A percentile compares a stretch with the other conserved stretches of the same genome.
Evolutionary conservation across 2,329 filamentous ascomycete species (phyloP).

Genomic region (Epichloe glyceriae): DNA sequence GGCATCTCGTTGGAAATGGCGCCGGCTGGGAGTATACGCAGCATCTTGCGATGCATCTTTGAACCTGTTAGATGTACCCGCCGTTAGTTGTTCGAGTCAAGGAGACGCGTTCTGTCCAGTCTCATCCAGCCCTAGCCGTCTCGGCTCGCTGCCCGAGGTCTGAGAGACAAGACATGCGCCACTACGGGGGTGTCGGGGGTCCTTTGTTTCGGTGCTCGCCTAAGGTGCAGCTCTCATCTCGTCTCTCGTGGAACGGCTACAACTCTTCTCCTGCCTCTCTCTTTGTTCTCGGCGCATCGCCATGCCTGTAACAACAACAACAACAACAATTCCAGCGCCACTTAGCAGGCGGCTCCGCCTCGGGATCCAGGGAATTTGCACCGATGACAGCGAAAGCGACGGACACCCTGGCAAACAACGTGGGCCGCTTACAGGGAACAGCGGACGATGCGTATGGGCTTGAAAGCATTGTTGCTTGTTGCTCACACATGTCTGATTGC

Average conservation of each 20-base stretch:
- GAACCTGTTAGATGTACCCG: too few relatives aligned
- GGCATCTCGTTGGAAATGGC: too few relatives aligned
- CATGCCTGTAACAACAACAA: not conserved
- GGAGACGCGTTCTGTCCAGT: too few relatives aligned
- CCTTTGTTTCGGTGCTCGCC: not conserved
- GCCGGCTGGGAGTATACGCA: too few relatives aligned
- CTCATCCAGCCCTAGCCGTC: not conserved
- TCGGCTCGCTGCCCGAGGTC: not conserved
- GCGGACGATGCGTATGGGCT: not conserved
- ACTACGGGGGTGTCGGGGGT: not conserved
- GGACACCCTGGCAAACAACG: conserved; percentile 3
- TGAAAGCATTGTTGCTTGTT: not conserved
- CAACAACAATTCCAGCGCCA: not conserved
- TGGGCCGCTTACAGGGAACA: conserved; percentile 1
- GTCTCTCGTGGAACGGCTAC: too few relatives aligned
- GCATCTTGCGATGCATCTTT: too few relatives aligned
- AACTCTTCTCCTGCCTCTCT: not conserved
- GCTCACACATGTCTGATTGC: not conserved
- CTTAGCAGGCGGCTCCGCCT: conserved; percentile 1
- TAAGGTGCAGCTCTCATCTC: too few relatives aligned
- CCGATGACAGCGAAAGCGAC: conserved; percentile 1
- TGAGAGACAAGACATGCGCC: not conserved
- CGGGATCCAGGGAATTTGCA: conserved; percentile 8
- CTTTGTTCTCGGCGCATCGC: not conserved
- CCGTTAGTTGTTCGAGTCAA: too few relatives aligned